Conservation (phyloP, 2,329 filamentous ascomycete species). For the Hymenoscyphus fraxineus region DNA sequence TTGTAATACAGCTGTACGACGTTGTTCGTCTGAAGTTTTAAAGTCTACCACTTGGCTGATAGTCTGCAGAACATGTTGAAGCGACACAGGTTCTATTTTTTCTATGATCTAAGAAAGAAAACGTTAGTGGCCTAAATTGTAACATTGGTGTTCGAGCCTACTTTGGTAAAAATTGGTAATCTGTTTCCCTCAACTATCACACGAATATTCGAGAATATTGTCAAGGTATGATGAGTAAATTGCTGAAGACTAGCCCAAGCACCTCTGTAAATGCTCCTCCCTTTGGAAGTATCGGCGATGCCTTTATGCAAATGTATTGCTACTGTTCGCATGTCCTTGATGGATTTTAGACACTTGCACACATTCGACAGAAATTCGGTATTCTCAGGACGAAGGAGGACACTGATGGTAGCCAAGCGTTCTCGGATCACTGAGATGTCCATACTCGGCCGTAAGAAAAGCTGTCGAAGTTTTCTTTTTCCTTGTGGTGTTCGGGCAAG, state of each 20-base stretch:
- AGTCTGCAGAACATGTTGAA: conserved; percentile 64
- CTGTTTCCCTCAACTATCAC: conserved; percentile 52
- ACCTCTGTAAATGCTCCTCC: conserved; percentile 52
- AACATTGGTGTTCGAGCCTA: conserved; percentile 28
- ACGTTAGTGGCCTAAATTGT: not conserved
- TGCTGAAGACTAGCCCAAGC: conserved; percentile 69
- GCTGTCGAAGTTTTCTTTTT: conserved; percentile 66
- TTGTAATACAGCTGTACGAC: conserved; percentile 66
- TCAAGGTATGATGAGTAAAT: conserved; percentile 69
- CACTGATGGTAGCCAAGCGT: conserved; percentile 65
- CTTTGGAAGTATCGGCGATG: conserved; percentile 48
- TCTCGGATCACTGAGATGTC: conserved; percentile 65
- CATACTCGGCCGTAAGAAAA: conserved; percentile 75
- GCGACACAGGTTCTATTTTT: conserved; percentile 52
- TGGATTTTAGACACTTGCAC: conserved; percentile 58
- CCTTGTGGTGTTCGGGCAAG: conserved; percentile 78
- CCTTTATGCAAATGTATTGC: conserved; percentile 75
- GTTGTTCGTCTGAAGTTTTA: conserved; percentile 62
- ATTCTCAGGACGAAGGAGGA: conserved; percentile 68
- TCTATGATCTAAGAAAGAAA: conserved; percentile 48
- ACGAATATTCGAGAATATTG: conserved; percentile 61
- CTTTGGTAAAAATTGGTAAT: conserved; percentile 52
- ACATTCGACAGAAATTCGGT: conserved; percentile 51
- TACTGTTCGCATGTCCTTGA: conserved; percentile 71
- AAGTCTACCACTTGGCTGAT: conserved; percentile 79